Conservation (phyloP, 345 rosid genomes). For the Populus simonii region DNA sequence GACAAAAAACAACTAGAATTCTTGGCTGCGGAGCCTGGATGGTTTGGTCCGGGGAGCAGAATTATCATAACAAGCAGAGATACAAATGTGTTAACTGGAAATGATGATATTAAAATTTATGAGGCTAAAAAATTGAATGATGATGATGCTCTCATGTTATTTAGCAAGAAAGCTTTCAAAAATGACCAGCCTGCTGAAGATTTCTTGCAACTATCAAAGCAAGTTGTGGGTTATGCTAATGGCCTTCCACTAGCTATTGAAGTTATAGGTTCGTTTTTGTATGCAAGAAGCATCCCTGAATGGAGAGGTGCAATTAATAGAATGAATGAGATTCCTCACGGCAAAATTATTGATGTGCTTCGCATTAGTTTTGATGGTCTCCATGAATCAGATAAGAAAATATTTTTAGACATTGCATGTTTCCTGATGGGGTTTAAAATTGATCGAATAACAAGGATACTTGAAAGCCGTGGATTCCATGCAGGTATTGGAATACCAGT, state of each 20-base stretch:
- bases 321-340: not conserved
- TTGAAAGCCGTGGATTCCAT: not conserved
- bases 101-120: not conserved
- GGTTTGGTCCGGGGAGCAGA: conserved; percentile 13
- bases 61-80: conserved; percentile 18
- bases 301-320: conserved; percentile 10
- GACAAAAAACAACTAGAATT: not conserved
- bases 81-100: not conserved
- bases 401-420: conserved; percentile 12
- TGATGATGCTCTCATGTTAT: conserved; percentile 7
- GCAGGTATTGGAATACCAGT: not conserved
- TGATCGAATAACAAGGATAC: not conserved
- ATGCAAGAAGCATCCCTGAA: not conserved
- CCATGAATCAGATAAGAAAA: not conserved
- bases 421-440: conserved; percentile 7
- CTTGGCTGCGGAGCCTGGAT: not conserved
- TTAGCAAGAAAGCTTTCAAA: conserved; percentile 9
- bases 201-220: not conserved
- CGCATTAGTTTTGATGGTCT: conserved; percentile 11
- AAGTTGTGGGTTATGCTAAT: conserved; percentile 11
- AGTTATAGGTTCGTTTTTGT: conserved; percentile 12
- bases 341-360: not conserved
- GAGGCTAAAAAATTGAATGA: not conserved
- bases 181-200: not conserved
- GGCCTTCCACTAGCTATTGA: conserved; percentile 13